Conservation (phyloP, 352 stramenopile species). For the Globisporangium recalcitrans region DNA sequence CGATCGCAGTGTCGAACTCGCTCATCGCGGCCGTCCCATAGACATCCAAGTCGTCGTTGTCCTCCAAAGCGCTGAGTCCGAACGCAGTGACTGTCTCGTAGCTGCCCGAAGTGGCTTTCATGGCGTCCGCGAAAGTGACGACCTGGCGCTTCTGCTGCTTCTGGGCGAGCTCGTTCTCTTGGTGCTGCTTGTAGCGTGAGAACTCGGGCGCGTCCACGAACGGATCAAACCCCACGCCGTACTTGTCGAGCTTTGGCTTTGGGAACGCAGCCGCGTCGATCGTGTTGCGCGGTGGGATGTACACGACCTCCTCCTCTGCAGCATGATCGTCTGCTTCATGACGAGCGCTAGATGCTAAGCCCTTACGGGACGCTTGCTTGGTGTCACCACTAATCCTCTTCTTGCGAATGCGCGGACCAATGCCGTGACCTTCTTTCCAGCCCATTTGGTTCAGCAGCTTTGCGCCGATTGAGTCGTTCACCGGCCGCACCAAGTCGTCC, state of each 20-base stretch:
- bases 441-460: slow-evolving; percentile 84
- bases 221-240: slow-evolving; percentile 75
- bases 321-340: slow-evolving; percentile 14
- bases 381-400: slow-evolving; percentile 28
- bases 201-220: slow-evolving; percentile 76
- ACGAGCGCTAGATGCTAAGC: neutral
- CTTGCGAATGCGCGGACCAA: slow-evolving; percentile 63
- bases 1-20: slow-evolving; percentile 67
- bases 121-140: slow-evolving; percentile 71
- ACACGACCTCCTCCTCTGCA: slow-evolving; percentile 41
- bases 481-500: slow-evolving; percentile 67
- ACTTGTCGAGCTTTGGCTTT: slow-evolving; percentile 65
- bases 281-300: slow-evolving; percentile 48
- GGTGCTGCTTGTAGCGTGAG: slow-evolving; percentile 37
- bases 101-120: slow-evolving; percentile 34
- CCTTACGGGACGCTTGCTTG: neutral
- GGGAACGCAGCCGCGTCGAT: slow-evolving; percentile 56
- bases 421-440: slow-evolving; percentile 89
- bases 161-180: slow-evolving; percentile 19
- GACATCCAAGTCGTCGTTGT: slow-evolving; percentile 82
- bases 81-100: slow-evolving; percentile 43
- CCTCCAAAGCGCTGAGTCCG: slow-evolving; percentile 71
- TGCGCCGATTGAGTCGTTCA: slow-evolving; percentile 77
- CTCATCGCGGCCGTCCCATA: slow-evolving; percentile 61
- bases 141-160: slow-evolving; percentile 35